These are phyloP conservation scores for Vanrija humicola DNA, from an alignment of 1,284 basidiomycete genomes.

Conservation along the genomic window DNA sequence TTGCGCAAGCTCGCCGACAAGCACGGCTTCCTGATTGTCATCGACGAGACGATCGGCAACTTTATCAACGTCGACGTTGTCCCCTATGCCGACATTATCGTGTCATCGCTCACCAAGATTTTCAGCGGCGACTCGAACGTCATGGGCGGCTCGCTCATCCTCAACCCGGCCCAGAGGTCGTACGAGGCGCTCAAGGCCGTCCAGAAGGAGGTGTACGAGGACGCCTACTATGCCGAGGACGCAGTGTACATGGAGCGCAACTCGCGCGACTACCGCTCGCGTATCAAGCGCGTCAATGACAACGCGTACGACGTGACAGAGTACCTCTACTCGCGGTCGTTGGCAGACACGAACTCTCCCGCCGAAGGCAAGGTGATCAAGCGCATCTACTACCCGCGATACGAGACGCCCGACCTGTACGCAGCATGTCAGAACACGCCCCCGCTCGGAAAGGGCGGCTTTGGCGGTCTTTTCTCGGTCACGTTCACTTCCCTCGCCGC, in stretches of 20 bases:
- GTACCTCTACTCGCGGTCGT: conserved; percentile 63
- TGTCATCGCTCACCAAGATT: conserved; percentile 88
- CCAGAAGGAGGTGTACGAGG: conserved; percentile 69
- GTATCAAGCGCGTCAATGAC: conserved; percentile 71
- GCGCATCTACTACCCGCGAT: conserved; percentile 87
- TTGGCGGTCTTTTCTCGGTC: conserved; percentile 86
- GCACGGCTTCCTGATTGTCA: conserved; percentile 80
- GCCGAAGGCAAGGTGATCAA: conserved; percentile 59
- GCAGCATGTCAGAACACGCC: conserved; percentile 53
- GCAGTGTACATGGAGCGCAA: conserved; percentile 97
- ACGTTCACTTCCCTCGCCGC: conserved; percentile 71
- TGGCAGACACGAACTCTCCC: conserved; percentile 32
- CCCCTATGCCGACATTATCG: conserved; percentile 87
- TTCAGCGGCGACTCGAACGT: conserved; percentile 95
- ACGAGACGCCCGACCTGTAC: conserved; percentile 69
- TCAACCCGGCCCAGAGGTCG: conserved; percentile 73
- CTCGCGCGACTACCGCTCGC: conserved; percentile 81
- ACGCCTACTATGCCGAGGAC: conserved; percentile 86
- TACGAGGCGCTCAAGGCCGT: conserved; percentile 63
- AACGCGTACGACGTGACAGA: conserved; percentile 82
- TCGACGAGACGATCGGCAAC: conserved; percentile 96
- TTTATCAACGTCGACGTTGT: conserved; percentile 93
- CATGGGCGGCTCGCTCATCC: conserved; percentile 90
- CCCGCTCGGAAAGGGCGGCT: conserved; percentile 60
- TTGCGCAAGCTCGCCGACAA: conserved; percentile 79